Conservation (phyloP, 2,329 filamentous ascomycete genomes). For the Neofusicoccum cordaticola region DNA sequence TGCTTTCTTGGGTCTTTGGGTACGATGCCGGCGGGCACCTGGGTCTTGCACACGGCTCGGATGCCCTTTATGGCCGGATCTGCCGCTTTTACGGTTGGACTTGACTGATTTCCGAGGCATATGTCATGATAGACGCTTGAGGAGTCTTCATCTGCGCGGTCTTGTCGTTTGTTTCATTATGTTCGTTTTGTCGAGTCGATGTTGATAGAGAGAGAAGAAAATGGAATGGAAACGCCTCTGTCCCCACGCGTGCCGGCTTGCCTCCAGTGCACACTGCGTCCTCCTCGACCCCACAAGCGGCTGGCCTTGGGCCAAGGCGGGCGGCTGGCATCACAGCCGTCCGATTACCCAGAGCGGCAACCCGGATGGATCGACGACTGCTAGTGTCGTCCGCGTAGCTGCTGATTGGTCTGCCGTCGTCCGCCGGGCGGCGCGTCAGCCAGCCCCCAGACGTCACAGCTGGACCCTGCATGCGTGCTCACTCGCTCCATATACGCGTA, state of each 20-base stretch:
- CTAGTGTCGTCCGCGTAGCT: too few relatives aligned
- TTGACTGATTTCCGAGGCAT: not conserved
- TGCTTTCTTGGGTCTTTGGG: not conserved
- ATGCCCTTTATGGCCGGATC: not conserved
- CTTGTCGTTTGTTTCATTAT: not conserved
- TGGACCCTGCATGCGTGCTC: too few relatives aligned
- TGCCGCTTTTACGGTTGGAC: not conserved
- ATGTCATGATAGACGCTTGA: not conserved
- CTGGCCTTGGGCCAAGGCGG: too few relatives aligned
- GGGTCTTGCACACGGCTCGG: not conserved
- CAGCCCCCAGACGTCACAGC: too few relatives aligned
- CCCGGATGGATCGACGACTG: too few relatives aligned
- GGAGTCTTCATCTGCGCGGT: not conserved
- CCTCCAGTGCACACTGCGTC: not conserved
- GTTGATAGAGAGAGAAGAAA: conserved; percentile 3
- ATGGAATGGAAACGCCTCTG: not conserved
- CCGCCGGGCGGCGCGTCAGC: too few relatives aligned
- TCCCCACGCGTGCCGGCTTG: not conserved
- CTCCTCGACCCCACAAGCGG: too few relatives aligned
- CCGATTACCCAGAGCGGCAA: too few relatives aligned
- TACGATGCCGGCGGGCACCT: not conserved
- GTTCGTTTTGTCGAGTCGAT: not conserved
- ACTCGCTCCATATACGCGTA: too few relatives aligned
- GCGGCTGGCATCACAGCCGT: too few relatives aligned
- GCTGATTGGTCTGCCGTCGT: too few relatives aligned